Evolutionary conservation across 306 rosid species (phyloP).

Genomic region (Geum urbanum): DNA sequence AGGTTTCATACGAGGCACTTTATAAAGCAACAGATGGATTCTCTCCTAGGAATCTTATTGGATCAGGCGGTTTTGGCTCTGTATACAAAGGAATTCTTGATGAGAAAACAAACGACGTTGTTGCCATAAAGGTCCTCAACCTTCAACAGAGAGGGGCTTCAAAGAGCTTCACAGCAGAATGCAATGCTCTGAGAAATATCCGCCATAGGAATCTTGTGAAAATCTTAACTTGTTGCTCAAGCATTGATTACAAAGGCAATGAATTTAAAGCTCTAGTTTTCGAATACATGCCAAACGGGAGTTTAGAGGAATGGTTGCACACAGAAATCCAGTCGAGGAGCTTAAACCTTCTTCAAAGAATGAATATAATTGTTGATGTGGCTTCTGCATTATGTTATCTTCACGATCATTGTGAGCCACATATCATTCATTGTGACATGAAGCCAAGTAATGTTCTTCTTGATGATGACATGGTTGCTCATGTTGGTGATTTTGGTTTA

Average conservation of each 20-base stretch:
- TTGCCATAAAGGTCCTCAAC: conserved; percentile 45
- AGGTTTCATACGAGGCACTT: conserved; percentile 11
- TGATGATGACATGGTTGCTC: conserved; percentile 34
- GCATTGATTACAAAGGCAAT: conserved; percentile 23
- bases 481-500: conserved; percentile 40
- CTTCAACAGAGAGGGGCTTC: conserved; percentile 39
- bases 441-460: conserved; percentile 42
- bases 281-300: conserved; percentile 39
- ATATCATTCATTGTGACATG: conserved; percentile 40
- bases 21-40: conserved; percentile 15
- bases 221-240: conserved; percentile 36
- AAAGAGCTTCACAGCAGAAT: conserved; percentile 38
- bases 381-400: conserved; percentile 39
- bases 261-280: conserved; percentile 39
- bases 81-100: conserved; percentile 37
- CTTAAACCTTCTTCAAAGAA: conserved; percentile 29
- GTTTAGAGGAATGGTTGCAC: conserved; percentile 33
- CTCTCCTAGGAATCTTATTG: conserved; percentile 27
- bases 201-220: conserved; percentile 46
- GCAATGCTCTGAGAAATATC: conserved; percentile 31
- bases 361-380: conserved; percentile 30
- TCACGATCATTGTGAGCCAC: conserved; percentile 30
- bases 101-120: neutral
- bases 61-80: conserved; percentile 38
- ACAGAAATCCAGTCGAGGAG: conserved; percentile 5